Evolutionary conservation across 345 rosid genomes (phyloP), one percentile per base, ranked within the genome.

Genomic region (Noccaea bulbosa): DNA sequence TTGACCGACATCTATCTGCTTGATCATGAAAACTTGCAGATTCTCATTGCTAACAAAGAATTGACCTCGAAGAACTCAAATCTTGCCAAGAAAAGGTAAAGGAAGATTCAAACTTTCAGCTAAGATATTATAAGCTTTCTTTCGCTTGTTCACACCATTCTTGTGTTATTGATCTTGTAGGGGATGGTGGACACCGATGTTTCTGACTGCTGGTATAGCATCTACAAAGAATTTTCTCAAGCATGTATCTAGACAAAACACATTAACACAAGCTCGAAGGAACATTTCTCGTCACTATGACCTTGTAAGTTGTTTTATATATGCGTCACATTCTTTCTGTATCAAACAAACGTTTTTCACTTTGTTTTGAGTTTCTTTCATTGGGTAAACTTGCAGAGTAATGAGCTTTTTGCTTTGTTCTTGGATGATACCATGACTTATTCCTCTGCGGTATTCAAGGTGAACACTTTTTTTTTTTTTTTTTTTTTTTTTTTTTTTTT

Each of bases 161-260:
- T 22, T 55, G 22, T 57, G 12, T 34, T 20, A 20, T n/a, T 5
- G 2, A 9, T 41, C 11, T 22, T 60, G 12, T 41, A 92, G 97
- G 83, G 98, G 98, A 8, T 87, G 97, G 97, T 88, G 98, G 98
- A 90, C 90, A 4, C 98, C 97, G 9, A 39, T 84, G 80, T 62
- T 90, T 49, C 67, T 86, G 24, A 87, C 96, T n/a, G 86, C 97
- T 15, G 76, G 84, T 60, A 65, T 90, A 59, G 71, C 92, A 70
- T 87, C 92, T 12, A 85, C 91, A 54, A 88, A 81, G 68, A 78
- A 83, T 55, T 93, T 83, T 70, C 72, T 84, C 32, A 87, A 69
- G 77, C 98, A 90, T 73, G 71, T 85, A 30, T 83, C 80, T 5
- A 80, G 93, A 70, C 84, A 82, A 54, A 92, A 90, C 71, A 87